These are phyloP conservation scores for Nannizziopsis barbatae DNA, from an alignment of 2,329 filamentous ascomycete species.

Conservation along the genomic window DNA sequence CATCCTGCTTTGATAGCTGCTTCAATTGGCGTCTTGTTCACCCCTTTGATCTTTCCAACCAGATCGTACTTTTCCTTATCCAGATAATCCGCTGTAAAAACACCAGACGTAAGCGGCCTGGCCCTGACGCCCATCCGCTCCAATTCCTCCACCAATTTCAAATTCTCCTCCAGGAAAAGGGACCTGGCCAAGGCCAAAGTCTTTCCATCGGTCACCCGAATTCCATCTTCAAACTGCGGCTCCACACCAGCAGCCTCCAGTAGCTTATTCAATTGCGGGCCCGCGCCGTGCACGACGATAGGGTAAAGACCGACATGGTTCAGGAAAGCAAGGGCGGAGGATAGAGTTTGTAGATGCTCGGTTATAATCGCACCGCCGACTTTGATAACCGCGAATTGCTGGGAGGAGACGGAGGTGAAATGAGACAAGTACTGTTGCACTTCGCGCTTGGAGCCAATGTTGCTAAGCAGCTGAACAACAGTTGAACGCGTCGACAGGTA, in stretches of 20 bases:
- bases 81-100: constrained; percentile 86
- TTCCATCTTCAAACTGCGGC: constrained; percentile 92
- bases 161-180: constrained; percentile 89
- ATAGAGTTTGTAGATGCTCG: constrained; percentile 84
- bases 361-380: constrained; percentile 93
- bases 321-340: constrained; percentile 76
- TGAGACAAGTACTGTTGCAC: constrained; percentile 96
- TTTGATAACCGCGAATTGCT: constrained; percentile 98
- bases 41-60: constrained; percentile 87
- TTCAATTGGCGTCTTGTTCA: constrained; percentile 84
- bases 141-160: constrained; percentile 80
- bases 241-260: constrained; percentile 84
- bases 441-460: constrained; percentile 91
- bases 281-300: constrained; percentile 88
- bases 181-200: constrained; percentile 82
- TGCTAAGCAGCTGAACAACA: constrained; percentile 82
- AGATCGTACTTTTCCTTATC: constrained; percentile 94
- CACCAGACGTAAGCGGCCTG: constrained; percentile 76
- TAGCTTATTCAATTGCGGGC: constrained; percentile 86
- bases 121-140: constrained; percentile 83
- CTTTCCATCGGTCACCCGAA: constrained; percentile 89
- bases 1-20: constrained; percentile 82
- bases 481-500: constrained; percentile 61
- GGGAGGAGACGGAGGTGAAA: constrained; percentile 90
- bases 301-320: constrained; percentile 92